Conservation (phyloP, 208 protist genomes). For the Leishmania amazonensis region DNA sequence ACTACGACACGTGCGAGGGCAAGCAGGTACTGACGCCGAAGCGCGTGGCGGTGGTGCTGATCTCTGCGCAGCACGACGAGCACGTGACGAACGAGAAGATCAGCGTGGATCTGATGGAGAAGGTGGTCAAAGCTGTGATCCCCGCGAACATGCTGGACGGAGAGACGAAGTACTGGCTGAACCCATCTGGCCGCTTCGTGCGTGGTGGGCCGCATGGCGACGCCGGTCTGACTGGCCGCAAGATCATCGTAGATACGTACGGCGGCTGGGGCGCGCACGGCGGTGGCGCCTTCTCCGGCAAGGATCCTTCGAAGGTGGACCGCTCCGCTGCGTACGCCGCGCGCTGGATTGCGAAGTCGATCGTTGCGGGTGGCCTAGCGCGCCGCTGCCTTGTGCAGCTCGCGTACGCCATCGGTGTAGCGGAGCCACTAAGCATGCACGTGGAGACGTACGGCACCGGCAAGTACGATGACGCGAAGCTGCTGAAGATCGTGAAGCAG, state of each 20-base stretch:
- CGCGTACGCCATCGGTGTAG: conserved; percentile 99
- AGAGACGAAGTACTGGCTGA: conserved; percentile 98
- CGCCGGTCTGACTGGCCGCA: conserved; percentile 99
- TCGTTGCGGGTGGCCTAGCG: conserved; percentile 95
- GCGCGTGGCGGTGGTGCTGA: conserved; percentile 98
- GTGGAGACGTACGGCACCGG: conserved; percentile 99
- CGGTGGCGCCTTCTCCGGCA: conserved; percentile 99
- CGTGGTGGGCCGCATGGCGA: conserved; percentile 99
- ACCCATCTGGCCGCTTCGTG: conserved; percentile 99
- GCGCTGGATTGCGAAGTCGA: conserved; percentile 99
- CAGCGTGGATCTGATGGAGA: conserved; percentile 90
- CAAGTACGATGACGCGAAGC: conserved; percentile 73
- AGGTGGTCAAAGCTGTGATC: conserved; percentile 96
- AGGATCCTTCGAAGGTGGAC: conserved; percentile 99
- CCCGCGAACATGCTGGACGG: conserved; percentile 95
- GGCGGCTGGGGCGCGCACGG: conserved; percentile 99
- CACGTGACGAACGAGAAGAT: conserved; percentile 96
- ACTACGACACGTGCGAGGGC: conserved; percentile 87
- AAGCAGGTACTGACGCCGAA: conserved; percentile 90
- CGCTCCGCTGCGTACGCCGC: conserved; percentile 99
- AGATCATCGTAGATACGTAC: conserved; percentile 99
- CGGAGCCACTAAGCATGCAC: conserved; percentile 97
- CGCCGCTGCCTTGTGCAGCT: conserved; percentile 98
- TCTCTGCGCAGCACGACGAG: conserved; percentile 98
- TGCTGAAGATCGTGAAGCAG: conserved; percentile 93